phyloP scores from a whole-genome alignment of 176 grass and related monocot genomes.

The Metroxylon sagu region DNA sequence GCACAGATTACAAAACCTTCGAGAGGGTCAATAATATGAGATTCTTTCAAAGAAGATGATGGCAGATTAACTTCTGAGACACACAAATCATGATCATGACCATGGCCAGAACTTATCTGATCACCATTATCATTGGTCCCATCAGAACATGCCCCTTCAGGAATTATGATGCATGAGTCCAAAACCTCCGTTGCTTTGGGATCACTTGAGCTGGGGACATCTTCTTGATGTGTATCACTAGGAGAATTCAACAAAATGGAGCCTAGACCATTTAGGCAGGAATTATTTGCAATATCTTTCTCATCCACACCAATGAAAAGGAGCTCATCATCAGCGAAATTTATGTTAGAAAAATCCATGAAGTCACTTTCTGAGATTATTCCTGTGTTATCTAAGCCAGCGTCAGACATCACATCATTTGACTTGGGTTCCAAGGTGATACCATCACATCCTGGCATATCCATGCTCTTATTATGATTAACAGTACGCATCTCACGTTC shows the following conservation, averaged over 20 bases:
- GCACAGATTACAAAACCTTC: constrained; percentile 20
- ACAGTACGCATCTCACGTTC: constrained; percentile 15
- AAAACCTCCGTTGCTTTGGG: constrained; percentile 18
- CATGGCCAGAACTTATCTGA: constrained; percentile 22
- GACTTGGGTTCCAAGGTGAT: constrained; percentile 28
- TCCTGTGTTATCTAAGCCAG: constrained; percentile 28
- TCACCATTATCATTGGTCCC: constrained; percentile 33
- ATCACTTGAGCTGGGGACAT: constrained; percentile 26
- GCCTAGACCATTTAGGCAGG: constrained; percentile 5
- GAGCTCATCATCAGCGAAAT: constrained; percentile 41
- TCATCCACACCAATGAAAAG: constrained; percentile 49
- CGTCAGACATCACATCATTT: constrained; percentile 26
- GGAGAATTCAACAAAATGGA: constrained; percentile 50
- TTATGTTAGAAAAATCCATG: constrained; percentile 49
- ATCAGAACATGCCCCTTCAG: constrained; percentile 20
- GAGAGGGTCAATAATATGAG: constrained; percentile 16
- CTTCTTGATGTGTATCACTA: constrained; percentile 30
- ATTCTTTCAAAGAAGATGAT: constrained; percentile 28
- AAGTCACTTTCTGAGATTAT: constrained; percentile 39
- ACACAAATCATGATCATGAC: constrained; percentile 16
- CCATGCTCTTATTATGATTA: constrained; percentile 35
- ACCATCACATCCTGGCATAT: constrained; percentile 23
- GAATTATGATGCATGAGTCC: constrained; percentile 13
- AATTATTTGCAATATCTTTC: constrained; percentile 1
- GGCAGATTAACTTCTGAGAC: constrained; percentile 31